These are phyloP conservation scores for Puccinia coronata DNA, from an alignment of 1,284 basidiomycete genomes.

Conservation along the genomic window DNA sequence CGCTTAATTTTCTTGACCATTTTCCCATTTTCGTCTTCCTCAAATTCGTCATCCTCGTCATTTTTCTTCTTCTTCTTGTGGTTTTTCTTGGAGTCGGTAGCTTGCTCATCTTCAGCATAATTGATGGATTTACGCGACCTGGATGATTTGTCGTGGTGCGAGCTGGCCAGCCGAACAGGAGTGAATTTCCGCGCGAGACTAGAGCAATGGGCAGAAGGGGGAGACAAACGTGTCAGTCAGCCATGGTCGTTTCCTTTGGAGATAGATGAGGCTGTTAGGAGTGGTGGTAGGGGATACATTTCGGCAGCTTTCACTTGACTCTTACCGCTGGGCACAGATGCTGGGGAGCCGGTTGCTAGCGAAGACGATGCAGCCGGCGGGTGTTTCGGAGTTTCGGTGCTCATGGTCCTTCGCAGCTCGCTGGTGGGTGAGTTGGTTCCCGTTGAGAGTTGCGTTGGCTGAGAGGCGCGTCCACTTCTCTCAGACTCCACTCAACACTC, in stretches of 20 bases:
- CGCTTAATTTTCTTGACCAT: conserved; percentile 47
- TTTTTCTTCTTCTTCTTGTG: conserved; percentile 42
- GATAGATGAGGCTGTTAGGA: background rate
- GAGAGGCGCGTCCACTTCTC: no score
- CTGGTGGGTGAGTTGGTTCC: background rate
- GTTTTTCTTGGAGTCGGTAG: conserved; percentile 11
- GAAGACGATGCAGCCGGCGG: background rate
- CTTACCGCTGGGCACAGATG: conserved; percentile 19
- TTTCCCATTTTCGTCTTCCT: conserved; percentile 46
- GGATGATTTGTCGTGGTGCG: conserved; percentile 8
- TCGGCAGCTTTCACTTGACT: conserved; percentile 25
- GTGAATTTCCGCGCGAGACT: conserved; percentile 39
- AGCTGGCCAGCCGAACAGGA: conserved; percentile 30
- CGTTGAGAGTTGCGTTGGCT: no score
- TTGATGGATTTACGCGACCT: conserved; percentile 36
- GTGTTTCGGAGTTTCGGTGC: background rate
- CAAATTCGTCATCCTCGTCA: conserved; percentile 30
- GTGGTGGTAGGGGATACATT: conserved; percentile 10
- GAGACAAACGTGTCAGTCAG: background rate
- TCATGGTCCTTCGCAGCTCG: background rate
- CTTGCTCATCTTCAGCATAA: conserved; percentile 26
- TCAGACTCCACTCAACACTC: no score
- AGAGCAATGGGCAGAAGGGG: background rate
- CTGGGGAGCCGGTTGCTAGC: background rate
- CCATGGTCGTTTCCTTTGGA: background rate